These are phyloP conservation scores for Populus hybrid DNA, from an alignment of 441 rosid genomes.

Conservation along the genomic window DNA sequence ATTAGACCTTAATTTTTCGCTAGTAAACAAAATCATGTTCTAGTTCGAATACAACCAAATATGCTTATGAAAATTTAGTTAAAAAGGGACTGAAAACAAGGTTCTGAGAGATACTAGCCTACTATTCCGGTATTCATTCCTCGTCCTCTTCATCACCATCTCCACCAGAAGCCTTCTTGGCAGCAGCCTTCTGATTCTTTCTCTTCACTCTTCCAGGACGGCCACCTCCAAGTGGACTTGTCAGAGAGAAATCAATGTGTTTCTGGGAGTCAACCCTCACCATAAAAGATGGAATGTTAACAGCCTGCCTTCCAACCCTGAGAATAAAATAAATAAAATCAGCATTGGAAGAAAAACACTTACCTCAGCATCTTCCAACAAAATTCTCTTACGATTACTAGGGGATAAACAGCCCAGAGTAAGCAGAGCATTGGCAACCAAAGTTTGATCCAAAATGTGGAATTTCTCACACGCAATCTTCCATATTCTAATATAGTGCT, in stretches of 20 bases:
- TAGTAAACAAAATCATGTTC: not conserved
- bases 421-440: not conserved
- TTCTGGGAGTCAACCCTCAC: constrained; percentile 65
- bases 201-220: constrained; percentile 34
- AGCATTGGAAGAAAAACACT: not conserved
- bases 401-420: not conserved
- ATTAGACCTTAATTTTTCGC: not conserved
- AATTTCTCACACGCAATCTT: not conserved
- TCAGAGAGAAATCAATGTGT: constrained; percentile 41
- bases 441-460: not conserved
- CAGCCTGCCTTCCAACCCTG: constrained; percentile 90
- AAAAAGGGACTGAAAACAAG: not conserved
- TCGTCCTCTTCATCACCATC: constrained; percentile 42
- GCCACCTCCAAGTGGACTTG: constrained; percentile 42
- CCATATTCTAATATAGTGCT: not conserved
- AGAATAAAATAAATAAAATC: not conserved
- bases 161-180: constrained; percentile 43
- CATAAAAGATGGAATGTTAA: constrained; percentile 88
- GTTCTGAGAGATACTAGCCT: not conserved
- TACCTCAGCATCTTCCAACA: not conserved
- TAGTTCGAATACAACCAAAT: not conserved
- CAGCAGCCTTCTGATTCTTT: constrained; percentile 24
- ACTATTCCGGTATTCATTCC: not conserved
- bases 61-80: not conserved
- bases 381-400: not conserved